These are phyloP conservation scores for Cicer pinnatifidum DNA, from an alignment of 306 rosid species.

Conservation along the genomic window DNA sequence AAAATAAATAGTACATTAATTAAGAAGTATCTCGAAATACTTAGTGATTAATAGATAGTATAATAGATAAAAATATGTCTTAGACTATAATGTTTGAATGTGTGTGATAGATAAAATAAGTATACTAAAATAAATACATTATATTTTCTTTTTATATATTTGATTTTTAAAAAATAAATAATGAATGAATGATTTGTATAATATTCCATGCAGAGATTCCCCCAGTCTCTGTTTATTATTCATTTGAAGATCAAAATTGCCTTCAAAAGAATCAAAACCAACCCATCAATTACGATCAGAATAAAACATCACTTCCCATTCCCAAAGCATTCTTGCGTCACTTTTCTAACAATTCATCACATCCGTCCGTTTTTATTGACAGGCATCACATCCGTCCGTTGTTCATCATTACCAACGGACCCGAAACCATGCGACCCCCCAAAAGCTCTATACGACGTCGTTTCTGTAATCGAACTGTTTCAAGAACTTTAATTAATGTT, in stretches of 20 bases:
- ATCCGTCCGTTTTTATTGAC: conserved; percentile 21
- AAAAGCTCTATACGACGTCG: not conserved
- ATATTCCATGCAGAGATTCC: conserved; percentile 44
- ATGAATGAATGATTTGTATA: not conserved
- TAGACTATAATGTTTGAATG: no score
- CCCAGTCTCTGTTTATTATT: not conserved
- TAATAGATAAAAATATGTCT: no score
- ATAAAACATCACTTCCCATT: not conserved
- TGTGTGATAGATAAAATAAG: no score
- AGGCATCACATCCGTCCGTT: not conserved
- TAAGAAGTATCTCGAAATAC: no score
- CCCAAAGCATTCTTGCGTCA: not conserved
- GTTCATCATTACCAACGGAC: not conserved
- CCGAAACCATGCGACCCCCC: no score
- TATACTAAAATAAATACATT: no score
- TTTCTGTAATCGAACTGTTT: not conserved
- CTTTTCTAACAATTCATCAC: conserved; percentile 17
- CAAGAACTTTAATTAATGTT: not conserved
- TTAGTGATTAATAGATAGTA: no score
- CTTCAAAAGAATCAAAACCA: not conserved
- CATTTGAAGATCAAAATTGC: not conserved
- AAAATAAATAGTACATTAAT: no score
- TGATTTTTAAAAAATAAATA: not conserved
- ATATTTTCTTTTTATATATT: no score
- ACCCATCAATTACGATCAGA: no score